These are phyloP conservation scores for Dalechampia spathulata DNA, from an alignment of 441 rosid species.

Conservation along the genomic window DNA sequence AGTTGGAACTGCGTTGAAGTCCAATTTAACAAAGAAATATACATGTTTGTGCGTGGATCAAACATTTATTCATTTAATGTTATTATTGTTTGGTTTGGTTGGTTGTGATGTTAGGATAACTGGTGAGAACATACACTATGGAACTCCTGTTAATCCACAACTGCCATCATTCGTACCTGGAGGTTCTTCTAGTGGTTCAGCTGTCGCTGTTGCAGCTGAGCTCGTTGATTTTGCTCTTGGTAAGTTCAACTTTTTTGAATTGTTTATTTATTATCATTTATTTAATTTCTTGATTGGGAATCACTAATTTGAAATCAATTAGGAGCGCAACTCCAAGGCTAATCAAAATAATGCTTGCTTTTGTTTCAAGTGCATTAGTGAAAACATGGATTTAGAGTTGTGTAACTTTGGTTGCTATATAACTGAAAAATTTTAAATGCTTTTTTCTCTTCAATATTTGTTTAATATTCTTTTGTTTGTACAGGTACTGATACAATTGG, in stretches of 20 bases:
- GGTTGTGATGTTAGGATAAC: constrained; percentile 36
- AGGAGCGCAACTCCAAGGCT: too few relatives aligned
- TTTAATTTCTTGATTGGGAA: too few relatives aligned
- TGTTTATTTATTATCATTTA: constrained; percentile 2
- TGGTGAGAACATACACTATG: constrained; percentile 83
- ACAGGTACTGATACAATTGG: constrained; percentile 89
- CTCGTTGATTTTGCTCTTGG: constrained; percentile 91
- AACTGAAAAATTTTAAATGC: neutral
- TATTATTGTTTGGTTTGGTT: constrained; percentile 4
- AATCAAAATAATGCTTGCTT: too few relatives aligned
- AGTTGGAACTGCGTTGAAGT: too few relatives aligned
- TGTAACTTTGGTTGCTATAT: neutral
- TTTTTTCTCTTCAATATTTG: neutral
- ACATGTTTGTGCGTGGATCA: too few relatives aligned
- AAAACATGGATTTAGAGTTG: neutral
- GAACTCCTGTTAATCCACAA: constrained; percentile 70
- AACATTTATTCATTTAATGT: too few relatives aligned
- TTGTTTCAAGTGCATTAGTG: neutral
- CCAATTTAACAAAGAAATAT: too few relatives aligned
- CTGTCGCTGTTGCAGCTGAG: constrained; percentile 82
- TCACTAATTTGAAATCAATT: neutral
- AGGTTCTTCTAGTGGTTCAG: constrained; percentile 94
- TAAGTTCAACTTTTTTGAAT: constrained; percentile 20
- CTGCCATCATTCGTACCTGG: constrained; percentile 67
- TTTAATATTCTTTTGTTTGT: constrained; percentile 10